Conservation (phyloP, 306 rosid genomes). For the Adenanthera pavonina region DNA sequence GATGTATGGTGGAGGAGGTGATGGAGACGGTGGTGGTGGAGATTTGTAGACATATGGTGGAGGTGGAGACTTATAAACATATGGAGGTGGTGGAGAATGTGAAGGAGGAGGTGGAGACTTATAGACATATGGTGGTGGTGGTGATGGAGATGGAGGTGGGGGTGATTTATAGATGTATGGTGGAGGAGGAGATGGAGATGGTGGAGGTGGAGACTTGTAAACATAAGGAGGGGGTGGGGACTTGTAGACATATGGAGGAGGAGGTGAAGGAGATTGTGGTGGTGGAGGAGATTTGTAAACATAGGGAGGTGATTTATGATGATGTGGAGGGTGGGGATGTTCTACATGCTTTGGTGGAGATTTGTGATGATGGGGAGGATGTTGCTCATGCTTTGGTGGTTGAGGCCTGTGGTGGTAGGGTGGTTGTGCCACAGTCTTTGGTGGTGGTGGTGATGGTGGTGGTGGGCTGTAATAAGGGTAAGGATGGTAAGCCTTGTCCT, state of each 20-base stretch:
- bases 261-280: neutral
- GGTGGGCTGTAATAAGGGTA: slow-evolving; percentile 19
- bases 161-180: neutral
- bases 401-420: neutral
- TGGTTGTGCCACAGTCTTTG: slow-evolving; percentile 2
- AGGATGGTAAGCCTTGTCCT: slow-evolving; percentile 10
- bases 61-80: neutral
- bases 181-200: no score
- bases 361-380: neutral
- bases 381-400: neutral
- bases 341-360: slow-evolving; percentile 21
- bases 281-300: neutral
- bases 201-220: no score
- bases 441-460: slow-evolving; percentile 29
- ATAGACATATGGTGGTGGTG: neutral
- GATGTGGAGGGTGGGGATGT: neutral
- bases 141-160: neutral
- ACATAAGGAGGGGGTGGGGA: no score
- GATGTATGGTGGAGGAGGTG: neutral
- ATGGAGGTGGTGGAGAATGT: neutral
- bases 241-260: no score
- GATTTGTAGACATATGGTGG: neutral
- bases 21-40: neutral
- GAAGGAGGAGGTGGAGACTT: neutral
- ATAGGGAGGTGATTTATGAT: neutral